Conservation (phyloP, 1,284 basidiomycete species). For the Megacollybia platyphylla region DNA sequence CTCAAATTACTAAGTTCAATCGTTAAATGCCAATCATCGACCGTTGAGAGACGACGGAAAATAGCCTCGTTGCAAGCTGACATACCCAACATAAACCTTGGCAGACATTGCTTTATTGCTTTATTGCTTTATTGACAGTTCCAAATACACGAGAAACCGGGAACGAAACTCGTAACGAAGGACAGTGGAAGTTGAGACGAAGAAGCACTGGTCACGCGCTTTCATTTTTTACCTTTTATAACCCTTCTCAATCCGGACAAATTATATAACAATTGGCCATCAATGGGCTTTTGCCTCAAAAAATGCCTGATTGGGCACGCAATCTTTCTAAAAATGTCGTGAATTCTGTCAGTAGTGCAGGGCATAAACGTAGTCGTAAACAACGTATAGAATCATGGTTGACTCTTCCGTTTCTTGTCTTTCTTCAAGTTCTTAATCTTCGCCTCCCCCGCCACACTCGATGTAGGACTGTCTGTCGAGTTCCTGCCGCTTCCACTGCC, state of each 20-base stretch:
- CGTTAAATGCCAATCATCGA: constrained; percentile 28
- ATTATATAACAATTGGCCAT: background rate
- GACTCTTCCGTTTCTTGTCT: constrained; percentile 28
- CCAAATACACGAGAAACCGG: constrained; percentile 19
- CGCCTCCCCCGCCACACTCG: constrained; percentile 34
- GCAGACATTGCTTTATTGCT: constrained; percentile 33
- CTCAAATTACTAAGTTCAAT: constrained; percentile 67
- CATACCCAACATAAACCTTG: constrained; percentile 83
- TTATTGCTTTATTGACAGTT: constrained; percentile 25
- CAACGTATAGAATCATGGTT: constrained; percentile 11
- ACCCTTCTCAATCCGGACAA: too few species aligned
- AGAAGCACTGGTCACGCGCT: constrained; percentile 17
- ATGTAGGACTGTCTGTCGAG: constrained; percentile 31
- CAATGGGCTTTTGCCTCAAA: background rate
- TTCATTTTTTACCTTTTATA: constrained; percentile 17
- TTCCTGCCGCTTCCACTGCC: constrained; percentile 17
- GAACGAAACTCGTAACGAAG: constrained; percentile 35
- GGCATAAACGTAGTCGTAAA: constrained; percentile 7
- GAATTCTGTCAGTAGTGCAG: constrained; percentile 3
- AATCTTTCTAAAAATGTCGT: background rate
- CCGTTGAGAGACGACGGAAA: constrained; percentile 20
- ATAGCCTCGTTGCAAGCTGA: constrained; percentile 28
- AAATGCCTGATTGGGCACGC: constrained; percentile 28
- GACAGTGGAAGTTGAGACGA: constrained; percentile 27
- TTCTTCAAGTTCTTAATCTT: constrained; percentile 39